Evolutionary conservation across 768 basidiomycete species (phyloP), one percentile per base, ranked within the genome.

Genomic region (Russula olivacea): DNA sequence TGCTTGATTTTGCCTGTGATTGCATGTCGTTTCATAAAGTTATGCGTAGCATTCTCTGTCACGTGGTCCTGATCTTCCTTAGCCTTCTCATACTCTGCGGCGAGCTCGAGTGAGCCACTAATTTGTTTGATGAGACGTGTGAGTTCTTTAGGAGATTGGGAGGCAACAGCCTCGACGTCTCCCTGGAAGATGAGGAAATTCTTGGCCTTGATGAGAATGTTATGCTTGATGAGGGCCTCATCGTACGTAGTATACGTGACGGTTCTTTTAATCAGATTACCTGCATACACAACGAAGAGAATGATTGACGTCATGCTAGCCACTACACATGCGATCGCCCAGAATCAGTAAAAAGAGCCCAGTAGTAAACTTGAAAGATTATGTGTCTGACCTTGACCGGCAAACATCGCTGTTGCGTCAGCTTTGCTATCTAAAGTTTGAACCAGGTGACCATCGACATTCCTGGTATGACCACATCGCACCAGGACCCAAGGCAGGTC

Each of bases 121-220:
- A 98, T 98, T 72, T 98, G 93, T 68, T 99, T 97, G 51, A 99
- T 89, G 36, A 98, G 86, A 19, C 84, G 83, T 0, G 95, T 82
- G 23, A 98, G 84, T 68, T 96, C 94, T 62, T 87, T 86, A 17
- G 97, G 84, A 0, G 91, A 93, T 69, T 99, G 97, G 2, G 91
- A 91, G 0, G 97, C 97, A 38, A 99, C 92, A 2, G 93, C 92
- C 75, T 99, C 97, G 36, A 99, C 97, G 71, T 98, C 97, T 56
- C 97, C 97, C 72, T 99, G 97, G 77, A 99, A 98, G 12, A 98
- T 97, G 57, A 98, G 87, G 71, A 98, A 99, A 77, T 98, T 98
- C 78, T 98, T 98, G 14, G 97, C 97, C 76, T 97, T 98, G 70
- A 98, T 94, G 52, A 98, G 89, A 70, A 99, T 92, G 70, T 98